phyloP scores from a whole-genome alignment of 2,329 filamentous ascomycete genomes.

The Conoideocrella luteorostrata region DNA sequence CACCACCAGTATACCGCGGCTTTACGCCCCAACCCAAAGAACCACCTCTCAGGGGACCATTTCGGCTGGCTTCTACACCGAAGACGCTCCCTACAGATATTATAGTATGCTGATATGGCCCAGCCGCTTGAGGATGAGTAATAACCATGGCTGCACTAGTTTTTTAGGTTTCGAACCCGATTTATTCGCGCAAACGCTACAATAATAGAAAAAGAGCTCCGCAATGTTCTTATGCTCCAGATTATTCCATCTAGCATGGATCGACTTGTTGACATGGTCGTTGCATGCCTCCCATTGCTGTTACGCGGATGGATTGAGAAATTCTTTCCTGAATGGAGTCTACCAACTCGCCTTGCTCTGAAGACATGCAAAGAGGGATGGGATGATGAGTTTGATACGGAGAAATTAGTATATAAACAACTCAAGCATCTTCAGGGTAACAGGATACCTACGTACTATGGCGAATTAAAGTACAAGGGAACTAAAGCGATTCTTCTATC shows the following conservation, averaged over 20 bases:
- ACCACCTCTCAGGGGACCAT: neutral
- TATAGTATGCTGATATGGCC: neutral
- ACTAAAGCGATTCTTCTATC: conserved; percentile 18
- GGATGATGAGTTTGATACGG: conserved; percentile 21
- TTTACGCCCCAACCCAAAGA: too few species aligned
- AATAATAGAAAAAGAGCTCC: conserved; percentile 1
- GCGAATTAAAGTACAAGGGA: conserved; percentile 13
- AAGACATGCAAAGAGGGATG: conserved; percentile 17
- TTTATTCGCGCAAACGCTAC: neutral
- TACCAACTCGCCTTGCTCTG: conserved; percentile 14
- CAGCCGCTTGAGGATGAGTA: too few species aligned
- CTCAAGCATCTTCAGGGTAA: conserved; percentile 17
- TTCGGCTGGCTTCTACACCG: neutral
- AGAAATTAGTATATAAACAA: conserved; percentile 16
- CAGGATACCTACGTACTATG: conserved; percentile 17
- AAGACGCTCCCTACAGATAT: neutral
- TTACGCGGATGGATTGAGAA: conserved; percentile 6
- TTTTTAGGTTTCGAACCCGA: neutral
- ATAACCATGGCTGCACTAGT: too few species aligned
- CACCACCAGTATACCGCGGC: too few species aligned
- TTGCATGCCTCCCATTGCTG: conserved; percentile 8
- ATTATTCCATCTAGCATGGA: conserved; percentile 2
- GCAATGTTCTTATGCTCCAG: conserved; percentile 15
- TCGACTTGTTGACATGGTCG: conserved; percentile 5
- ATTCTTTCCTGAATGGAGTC: conserved; percentile 12